A percentile compares a stretch with the other conserved stretches of the same genome.
These are phyloP conservation scores for Microstroma glucosiphilum DNA, from an alignment of 1,284 basidiomycete genomes.

Conservation along the genomic window DNA sequence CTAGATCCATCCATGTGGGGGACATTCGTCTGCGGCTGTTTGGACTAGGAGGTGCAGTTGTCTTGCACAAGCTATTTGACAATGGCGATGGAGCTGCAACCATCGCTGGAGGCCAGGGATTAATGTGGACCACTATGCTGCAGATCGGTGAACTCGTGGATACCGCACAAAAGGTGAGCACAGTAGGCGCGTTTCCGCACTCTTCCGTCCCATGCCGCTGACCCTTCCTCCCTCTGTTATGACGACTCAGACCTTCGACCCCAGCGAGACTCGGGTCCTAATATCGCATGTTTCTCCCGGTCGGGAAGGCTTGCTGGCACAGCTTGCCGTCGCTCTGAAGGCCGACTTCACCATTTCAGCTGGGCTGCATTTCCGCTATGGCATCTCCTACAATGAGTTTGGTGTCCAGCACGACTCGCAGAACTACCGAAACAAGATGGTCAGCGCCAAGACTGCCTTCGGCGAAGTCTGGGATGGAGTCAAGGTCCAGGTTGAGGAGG, in stretches of 20 bases:
- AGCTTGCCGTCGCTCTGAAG: slow-evolving; percentile 81
- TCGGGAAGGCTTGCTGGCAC: slow-evolving; percentile 83
- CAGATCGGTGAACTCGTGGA: slow-evolving; percentile 97
- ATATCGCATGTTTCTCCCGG: slow-evolving; percentile 88
- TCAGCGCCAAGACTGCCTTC: slow-evolving; percentile 72
- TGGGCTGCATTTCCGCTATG: slow-evolving; percentile 94
- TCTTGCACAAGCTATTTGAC: slow-evolving; percentile 95
- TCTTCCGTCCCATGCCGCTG: background rate
- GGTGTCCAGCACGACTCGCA: slow-evolving; percentile 85
- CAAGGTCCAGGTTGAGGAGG: slow-evolving; percentile 80
- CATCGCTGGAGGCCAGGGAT: slow-evolving; percentile 93
- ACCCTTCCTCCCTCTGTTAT: background rate
- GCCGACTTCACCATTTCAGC: slow-evolving; percentile 91
- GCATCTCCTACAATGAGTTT: slow-evolving; percentile 93
- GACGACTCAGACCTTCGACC: slow-evolving; percentile 61
- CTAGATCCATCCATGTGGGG: slow-evolving; percentile 80
- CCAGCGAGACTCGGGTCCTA: slow-evolving; percentile 84
- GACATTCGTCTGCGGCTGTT: slow-evolving; percentile 87
- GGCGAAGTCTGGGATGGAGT: slow-evolving; percentile 90
- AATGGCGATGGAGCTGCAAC: slow-evolving; percentile 89
- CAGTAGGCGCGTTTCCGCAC: background rate
- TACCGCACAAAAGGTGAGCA: slow-evolving; percentile 76
- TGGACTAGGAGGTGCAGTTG: slow-evolving; percentile 89
- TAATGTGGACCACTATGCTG: slow-evolving; percentile 96
- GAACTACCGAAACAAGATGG: slow-evolving; percentile 75